phyloP scores from a whole-genome alignment of 805 yeast species.

The Metschnikowia orientalis region DNA sequence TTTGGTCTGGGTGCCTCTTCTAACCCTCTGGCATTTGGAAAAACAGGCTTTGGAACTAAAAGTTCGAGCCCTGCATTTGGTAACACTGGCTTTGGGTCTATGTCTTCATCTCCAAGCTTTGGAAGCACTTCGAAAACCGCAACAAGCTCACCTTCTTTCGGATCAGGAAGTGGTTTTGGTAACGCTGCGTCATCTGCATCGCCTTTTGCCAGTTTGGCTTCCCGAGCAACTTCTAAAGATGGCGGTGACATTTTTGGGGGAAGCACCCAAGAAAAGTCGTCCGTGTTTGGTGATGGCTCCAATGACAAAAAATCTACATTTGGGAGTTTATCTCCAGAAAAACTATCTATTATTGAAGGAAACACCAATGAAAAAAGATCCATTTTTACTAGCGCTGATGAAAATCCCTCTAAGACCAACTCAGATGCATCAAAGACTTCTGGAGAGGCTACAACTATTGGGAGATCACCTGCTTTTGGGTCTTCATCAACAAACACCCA shows the following conservation, averaged over 20 bases:
- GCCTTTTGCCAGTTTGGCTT: conserved; percentile 4
- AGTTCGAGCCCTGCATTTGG: conserved; percentile 10
- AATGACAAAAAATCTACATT: neutral
- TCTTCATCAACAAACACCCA: no score
- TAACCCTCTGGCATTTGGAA: conserved; percentile 5
- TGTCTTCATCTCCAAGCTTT: conserved; percentile 1
- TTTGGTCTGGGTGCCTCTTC: neutral
- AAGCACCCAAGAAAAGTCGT: no score
- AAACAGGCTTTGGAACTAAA: conserved; percentile 16
- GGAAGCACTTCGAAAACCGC: neutral
- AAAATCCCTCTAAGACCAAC: no score
- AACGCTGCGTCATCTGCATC: neutral
- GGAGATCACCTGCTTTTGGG: no score
- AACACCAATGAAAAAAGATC: no score
- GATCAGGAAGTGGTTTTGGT: neutral
- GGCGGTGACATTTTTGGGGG: conserved; percentile 1
- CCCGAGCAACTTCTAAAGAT: neutral
- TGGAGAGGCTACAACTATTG: no score
- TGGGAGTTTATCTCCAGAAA: neutral
- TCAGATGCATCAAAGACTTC: no score
- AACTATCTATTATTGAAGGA: neutral
- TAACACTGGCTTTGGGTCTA: conserved; percentile 5
- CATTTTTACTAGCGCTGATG: no score
- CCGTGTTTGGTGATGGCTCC: neutral
- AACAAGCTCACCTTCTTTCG: conserved; percentile 1